phyloP scores from a whole-genome alignment of 441 rosid genomes.

The Erodium moschatum region DNA sequence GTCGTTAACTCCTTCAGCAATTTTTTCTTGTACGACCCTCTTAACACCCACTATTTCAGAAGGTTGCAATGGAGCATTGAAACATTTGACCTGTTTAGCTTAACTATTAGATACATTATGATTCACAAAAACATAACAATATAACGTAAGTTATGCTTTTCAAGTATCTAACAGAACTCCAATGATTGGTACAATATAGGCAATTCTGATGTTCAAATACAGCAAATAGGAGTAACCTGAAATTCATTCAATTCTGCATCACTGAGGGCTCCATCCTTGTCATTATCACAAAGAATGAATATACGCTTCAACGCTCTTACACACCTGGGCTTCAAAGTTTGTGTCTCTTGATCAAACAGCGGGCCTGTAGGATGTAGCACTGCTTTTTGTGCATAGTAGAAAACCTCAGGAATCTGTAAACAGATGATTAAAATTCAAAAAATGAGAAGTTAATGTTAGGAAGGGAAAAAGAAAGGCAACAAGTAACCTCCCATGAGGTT shows the following conservation, averaged over 20 bases:
- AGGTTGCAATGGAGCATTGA: constrained; percentile 57
- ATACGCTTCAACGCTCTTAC: constrained; percentile 54
- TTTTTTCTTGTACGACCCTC: constrained; percentile 57
- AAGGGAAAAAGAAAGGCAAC: neutral
- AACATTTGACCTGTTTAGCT: constrained; percentile 46
- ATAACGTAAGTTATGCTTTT: no score
- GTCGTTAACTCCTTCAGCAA: constrained; percentile 55
- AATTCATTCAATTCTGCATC: constrained; percentile 64
- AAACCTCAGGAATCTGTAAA: constrained; percentile 53
- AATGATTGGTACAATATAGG: constrained; percentile 14
- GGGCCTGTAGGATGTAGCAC: constrained; percentile 67
- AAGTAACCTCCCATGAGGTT: neutral
- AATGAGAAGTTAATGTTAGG: neutral
- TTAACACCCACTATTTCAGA: constrained; percentile 58
- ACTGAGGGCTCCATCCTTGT: constrained; percentile 57
- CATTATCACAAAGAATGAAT: constrained; percentile 55
- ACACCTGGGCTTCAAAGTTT: constrained; percentile 50
- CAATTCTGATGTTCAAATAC: neutral
- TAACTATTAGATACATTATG: neutral
- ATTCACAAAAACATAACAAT: no score
- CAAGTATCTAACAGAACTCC: no score
- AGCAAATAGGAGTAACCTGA: constrained; percentile 34
- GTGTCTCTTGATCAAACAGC: constrained; percentile 61
- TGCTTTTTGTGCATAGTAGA: constrained; percentile 63
- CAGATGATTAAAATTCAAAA: no score